A percentile compares a stretch with the other conserved stretches of the same genome.
phyloP scores from a whole-genome alignment of 345 rosid species.

The Tarenaya hassleriana region DNA sequence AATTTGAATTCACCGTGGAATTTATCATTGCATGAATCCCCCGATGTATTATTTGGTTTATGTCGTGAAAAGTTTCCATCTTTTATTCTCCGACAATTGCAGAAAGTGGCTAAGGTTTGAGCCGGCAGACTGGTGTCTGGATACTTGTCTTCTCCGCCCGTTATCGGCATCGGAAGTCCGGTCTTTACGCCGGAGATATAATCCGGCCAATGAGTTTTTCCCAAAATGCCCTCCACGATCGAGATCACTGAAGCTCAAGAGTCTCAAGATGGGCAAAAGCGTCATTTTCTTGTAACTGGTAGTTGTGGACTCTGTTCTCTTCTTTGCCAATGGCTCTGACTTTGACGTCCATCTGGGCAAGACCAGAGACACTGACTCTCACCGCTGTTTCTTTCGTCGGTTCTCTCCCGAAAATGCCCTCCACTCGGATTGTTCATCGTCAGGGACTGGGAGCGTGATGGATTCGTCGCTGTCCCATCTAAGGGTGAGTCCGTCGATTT shows the following conservation, averaged over 20 bases:
- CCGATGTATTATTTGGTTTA: too few relatives aligned
- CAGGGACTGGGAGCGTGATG: slow-evolving; percentile 53
- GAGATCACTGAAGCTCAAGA: slow-evolving; percentile 37
- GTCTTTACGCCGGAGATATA: slow-evolving; percentile 60
- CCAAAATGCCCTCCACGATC: slow-evolving; percentile 74
- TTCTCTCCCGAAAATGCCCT: slow-evolving; percentile 33
- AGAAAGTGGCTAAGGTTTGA: slow-evolving; percentile 33
- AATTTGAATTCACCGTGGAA: too few relatives aligned
- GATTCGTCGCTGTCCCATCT: slow-evolving; percentile 47
- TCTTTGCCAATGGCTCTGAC: slow-evolving; percentile 55
- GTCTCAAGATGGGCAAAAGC: slow-evolving; percentile 76
- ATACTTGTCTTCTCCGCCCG: slow-evolving; percentile 83
- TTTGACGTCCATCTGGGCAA: slow-evolving; percentile 48
- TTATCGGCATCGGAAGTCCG: slow-evolving; percentile 75
- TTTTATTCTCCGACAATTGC: slow-evolving; percentile 22
- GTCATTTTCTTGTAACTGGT: slow-evolving; percentile 54
- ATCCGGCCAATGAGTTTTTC: slow-evolving; percentile 61
- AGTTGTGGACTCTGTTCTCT: slow-evolving; percentile 61
- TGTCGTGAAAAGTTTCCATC: too few relatives aligned
- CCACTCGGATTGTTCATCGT: slow-evolving; percentile 66
- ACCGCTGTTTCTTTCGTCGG: slow-evolving; percentile 49
- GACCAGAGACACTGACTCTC: slow-evolving; percentile 43
- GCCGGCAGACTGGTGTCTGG: slow-evolving; percentile 62
- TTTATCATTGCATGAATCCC: too few relatives aligned
- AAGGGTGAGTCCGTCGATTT: slow-evolving; percentile 45